Percentiles rank a stretch among this genome's conserved stretches.
phyloP scores from a whole-genome alignment of 139 green algal species.

The Chlamydomonas schloesseri region DNA sequence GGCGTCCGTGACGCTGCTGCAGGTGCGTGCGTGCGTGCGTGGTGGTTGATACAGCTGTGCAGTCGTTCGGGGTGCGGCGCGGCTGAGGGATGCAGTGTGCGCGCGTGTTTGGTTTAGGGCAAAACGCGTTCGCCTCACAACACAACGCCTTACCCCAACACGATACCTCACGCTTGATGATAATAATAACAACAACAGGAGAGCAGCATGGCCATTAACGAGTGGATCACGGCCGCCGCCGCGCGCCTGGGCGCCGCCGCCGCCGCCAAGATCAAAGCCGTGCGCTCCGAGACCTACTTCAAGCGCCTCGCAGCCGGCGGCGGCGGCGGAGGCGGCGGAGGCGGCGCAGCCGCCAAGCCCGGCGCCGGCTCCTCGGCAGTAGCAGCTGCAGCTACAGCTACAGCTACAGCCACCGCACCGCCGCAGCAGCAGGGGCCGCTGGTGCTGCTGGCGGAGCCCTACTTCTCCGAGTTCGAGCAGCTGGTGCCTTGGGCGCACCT shows the following conservation, averaged over 20 bases:
- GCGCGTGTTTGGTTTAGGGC: too few species aligned
- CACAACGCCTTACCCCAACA: too few species aligned
- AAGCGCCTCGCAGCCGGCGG: background rate
- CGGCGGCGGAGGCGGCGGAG: too few species aligned
- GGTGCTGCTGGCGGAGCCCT: conserved; percentile 45
- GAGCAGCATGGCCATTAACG: background rate
- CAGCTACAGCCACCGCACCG: too few species aligned
- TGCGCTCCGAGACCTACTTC: conserved; percentile 36
- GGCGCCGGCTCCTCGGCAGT: too few species aligned
- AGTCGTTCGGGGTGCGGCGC: background rate
- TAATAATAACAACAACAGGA: conserved; percentile 24
- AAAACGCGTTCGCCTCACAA: too few species aligned
- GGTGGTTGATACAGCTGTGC: background rate
- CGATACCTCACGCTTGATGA: too few species aligned
- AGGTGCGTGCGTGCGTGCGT: background rate
- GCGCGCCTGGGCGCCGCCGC: background rate
- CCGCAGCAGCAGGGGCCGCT: background rate
- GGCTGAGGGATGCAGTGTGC: too few species aligned
- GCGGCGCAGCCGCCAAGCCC: too few species aligned
- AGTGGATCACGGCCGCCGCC: conserved; percentile 19
- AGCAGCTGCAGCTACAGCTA: too few species aligned
- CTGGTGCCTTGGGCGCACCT: conserved; percentile 51
- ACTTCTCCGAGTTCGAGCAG: conserved; percentile 46
- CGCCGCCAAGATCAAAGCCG: background rate
- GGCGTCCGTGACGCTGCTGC: conserved; percentile 18